These are phyloP conservation scores for Poteriospumella lacustris DNA, from an alignment of 108 stramenopile species.

Conservation along the genomic window DNA sequence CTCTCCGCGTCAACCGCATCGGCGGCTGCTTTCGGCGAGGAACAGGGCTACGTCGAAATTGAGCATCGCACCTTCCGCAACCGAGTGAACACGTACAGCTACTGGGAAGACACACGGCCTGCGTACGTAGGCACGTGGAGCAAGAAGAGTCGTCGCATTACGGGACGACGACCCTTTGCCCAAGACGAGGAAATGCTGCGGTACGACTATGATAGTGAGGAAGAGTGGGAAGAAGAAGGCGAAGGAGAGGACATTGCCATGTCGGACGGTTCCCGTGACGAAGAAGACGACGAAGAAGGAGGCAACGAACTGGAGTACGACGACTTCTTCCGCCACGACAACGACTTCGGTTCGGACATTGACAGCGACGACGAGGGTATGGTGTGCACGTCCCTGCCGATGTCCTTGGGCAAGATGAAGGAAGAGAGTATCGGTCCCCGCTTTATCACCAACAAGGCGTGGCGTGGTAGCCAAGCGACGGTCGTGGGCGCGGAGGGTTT, in stretches of 20 bases:
- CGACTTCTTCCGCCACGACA: slow-evolving; percentile 36
- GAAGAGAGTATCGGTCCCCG: too few relatives aligned
- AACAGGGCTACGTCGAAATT: neutral
- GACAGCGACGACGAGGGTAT: too few relatives aligned
- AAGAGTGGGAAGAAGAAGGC: slow-evolving; percentile 31
- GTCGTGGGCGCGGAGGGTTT: too few relatives aligned
- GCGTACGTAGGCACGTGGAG: slow-evolving; percentile 48
- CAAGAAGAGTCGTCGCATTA: slow-evolving; percentile 38
- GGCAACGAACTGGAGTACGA: slow-evolving; percentile 44
- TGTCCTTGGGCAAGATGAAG: too few relatives aligned
- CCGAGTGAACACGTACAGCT: slow-evolving; percentile 41
- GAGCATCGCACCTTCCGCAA: slow-evolving; percentile 19
- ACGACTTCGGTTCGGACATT: too few relatives aligned
- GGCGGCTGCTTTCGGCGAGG: neutral
- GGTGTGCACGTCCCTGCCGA: too few relatives aligned
- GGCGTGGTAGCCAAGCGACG: too few relatives aligned
- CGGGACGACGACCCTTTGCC: slow-evolving; percentile 39
- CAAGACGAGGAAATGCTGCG: slow-evolving; percentile 34
- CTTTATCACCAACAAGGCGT: too few relatives aligned
- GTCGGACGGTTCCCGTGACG: neutral
- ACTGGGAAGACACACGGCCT: slow-evolving; percentile 44
- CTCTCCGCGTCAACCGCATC: neutral
- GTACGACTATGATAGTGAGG: slow-evolving; percentile 48
- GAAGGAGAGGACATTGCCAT: neutral
- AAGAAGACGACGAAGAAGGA: slow-evolving; percentile 41